Base-by-base conservation (phyloP, 257 asterid species). In the Przewalskia tangutica region DNA sequence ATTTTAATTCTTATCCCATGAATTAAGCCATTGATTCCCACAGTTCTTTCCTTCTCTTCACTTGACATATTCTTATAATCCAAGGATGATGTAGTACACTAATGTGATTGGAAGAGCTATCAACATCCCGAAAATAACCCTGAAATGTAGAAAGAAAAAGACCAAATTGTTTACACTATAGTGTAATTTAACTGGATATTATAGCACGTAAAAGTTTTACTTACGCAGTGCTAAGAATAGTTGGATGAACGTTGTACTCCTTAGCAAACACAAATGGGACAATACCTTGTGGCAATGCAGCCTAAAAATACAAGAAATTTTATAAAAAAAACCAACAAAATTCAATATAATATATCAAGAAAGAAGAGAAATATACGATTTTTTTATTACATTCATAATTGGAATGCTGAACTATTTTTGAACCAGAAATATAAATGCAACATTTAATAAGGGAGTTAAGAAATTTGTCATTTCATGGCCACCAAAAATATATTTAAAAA, bases 271-370 rank as follows among this genome's bases (percentile, higher is more conserved):
- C 98, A 83, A 95, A 95, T 5, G 98, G 98, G 77, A 95, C 99
- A 80, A 95, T 95, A 85, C 98, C 99, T 90, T 95, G 98, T 71
- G 99, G 99, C 82, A 95, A 97, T 64, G 99, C 99, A 10, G 99
- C 98, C 99, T 95, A 79, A 27, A 38, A 32, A 75, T 32, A 36
- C 38, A 77, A 77, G 4, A 50, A 76, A 6, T 54, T 12, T 32
- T 0, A 2, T 20, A n/a, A 18, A 60, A 23, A 8, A 16, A 40
- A 16, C 0, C 6, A 53, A 13, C n/a, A 53, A 53, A 27, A 4
- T 53, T 11, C 58, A 6, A 56, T 7, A 6, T 16, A 6, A 56
- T 7, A 6, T 16, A 17, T 56, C 56, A 18, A 20, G 5, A 48
- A 46, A 36, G 1, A 56, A 12, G 42, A 54, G 4, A 13, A 32